These are phyloP conservation scores for Colletotrichum truncatum DNA, from an alignment of 2,329 filamentous ascomycete genomes.

Conservation along the genomic window DNA sequence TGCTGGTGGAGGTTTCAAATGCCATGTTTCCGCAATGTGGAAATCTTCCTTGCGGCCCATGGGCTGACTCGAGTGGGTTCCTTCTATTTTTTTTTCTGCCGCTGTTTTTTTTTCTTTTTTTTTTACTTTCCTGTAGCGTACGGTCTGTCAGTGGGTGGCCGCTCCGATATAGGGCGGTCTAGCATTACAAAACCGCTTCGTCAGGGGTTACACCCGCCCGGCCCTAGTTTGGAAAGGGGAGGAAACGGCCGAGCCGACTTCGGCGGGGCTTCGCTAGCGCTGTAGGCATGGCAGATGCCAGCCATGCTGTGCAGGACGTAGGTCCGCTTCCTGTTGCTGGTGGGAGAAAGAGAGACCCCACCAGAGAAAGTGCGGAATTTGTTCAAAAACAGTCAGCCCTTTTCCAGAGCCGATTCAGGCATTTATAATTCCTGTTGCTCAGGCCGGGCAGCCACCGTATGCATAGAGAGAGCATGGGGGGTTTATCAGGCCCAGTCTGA, in stretches of 20 bases:
- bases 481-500: neutral
- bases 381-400: neutral
- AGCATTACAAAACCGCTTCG: slow-evolving; percentile 3
- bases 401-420: neutral
- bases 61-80: slow-evolving; percentile 31
- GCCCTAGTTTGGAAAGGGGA: slow-evolving; percentile 25
- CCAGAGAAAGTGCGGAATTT: neutral
- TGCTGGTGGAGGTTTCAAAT: slow-evolving; percentile 28
- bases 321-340: slow-evolving; percentile 15
- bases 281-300: slow-evolving; percentile 5
- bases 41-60: slow-evolving; percentile 8
- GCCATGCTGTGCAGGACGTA: slow-evolving; percentile 9
- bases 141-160: slow-evolving; percentile 11
- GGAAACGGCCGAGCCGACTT: slow-evolving; percentile 30
- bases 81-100: slow-evolving; percentile 21
- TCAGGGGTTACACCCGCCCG: slow-evolving; percentile 17
- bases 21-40: slow-evolving; percentile 28
- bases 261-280: slow-evolving; percentile 24
- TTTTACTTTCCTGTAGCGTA: neutral
- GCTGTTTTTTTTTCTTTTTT: slow-evolving; percentile 3
- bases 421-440: slow-evolving; percentile 13
- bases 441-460: neutral
- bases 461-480: neutral
- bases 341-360: slow-evolving; percentile 12
- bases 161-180: slow-evolving; percentile 32